phyloP scores from a whole-genome alignment of 176 grass and related monocot species.

The Triticum monococcum region DNA sequence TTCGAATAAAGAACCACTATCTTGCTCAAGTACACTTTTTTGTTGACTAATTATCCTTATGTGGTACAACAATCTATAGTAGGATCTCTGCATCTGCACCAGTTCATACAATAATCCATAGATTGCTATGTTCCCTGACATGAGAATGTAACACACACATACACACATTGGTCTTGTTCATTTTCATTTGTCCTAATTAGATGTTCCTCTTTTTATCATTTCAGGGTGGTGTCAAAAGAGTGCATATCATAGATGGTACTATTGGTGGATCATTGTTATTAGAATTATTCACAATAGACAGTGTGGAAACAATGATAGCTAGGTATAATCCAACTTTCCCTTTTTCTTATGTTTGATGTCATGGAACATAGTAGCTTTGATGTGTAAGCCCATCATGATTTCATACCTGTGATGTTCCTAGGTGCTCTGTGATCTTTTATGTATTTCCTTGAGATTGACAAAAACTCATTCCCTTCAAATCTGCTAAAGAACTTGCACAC shows the following conservation, averaged over 20 bases:
- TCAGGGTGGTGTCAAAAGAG: conserved; percentile 93
- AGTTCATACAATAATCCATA: neutral
- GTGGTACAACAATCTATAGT: no score
- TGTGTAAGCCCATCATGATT: neutral
- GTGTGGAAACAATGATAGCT: conserved; percentile 80
- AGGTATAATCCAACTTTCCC: conserved; percentile 51
- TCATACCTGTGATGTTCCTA: neutral
- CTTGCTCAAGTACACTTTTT: no score
- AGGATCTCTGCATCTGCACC: no score
- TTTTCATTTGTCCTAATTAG: conserved; percentile 24
- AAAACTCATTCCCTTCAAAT: neutral
- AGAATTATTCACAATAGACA: conserved; percentile 91
- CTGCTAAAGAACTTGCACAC: no score
- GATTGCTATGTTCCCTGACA: neutral
- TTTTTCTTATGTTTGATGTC: neutral
- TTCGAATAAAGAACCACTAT: no score
- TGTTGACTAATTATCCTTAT: no score
- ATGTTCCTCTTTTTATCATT: neutral
- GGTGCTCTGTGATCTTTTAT: conserved; percentile 1
- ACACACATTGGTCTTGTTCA: neutral
- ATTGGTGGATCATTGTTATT: conserved; percentile 76
- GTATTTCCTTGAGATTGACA: neutral
- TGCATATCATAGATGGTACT: conserved; percentile 92
- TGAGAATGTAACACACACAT: no score
- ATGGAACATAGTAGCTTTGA: neutral